phyloP scores from a whole-genome alignment of 768 basidiomycete genomes.

The Gymnopilus dilepis region DNA sequence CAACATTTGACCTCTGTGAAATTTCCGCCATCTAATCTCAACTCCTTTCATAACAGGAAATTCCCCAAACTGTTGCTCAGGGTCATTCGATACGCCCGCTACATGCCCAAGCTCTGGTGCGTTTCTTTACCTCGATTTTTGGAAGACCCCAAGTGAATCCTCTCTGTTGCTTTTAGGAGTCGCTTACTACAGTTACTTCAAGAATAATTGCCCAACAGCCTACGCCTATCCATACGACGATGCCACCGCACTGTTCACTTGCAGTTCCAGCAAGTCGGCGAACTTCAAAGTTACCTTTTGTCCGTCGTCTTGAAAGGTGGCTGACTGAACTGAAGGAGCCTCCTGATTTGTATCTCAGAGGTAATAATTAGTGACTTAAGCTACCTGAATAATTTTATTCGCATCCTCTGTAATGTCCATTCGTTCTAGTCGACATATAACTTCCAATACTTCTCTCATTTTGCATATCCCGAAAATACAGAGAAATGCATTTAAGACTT shows the following conservation, averaged over 20 bases:
- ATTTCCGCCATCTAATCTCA: background rate
- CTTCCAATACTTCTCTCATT: too few species aligned
- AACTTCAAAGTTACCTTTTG: conserved; percentile 59
- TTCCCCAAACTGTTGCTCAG: conserved; percentile 71
- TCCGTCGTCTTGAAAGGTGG: conserved; percentile 31
- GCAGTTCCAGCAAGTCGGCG: conserved; percentile 42
- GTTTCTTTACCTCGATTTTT: too few species aligned
- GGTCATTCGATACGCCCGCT: conserved; percentile 50
- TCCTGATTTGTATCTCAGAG: too few species aligned
- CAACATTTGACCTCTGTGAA: conserved; percentile 12
- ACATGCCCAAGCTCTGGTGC: conserved; percentile 60
- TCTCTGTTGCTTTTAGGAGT: conserved; percentile 31
- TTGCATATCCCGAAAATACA: background rate
- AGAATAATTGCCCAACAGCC: conserved; percentile 49
- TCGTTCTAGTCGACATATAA: too few species aligned
- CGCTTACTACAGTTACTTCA: conserved; percentile 45
- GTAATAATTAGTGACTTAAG: too few species aligned
- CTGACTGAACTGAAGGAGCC: too few species aligned
- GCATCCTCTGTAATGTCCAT: too few species aligned
- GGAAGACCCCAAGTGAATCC: too few species aligned
- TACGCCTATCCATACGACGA: conserved; percentile 67
- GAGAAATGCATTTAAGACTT: background rate
- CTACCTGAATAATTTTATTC: too few species aligned
- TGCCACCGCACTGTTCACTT: conserved; percentile 57
- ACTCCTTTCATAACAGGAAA: conserved; percentile 40